Evolutionary conservation across 169 alveolate species (phyloP).

Genomic region (Pseudocohnilembus persalinus): DNA sequence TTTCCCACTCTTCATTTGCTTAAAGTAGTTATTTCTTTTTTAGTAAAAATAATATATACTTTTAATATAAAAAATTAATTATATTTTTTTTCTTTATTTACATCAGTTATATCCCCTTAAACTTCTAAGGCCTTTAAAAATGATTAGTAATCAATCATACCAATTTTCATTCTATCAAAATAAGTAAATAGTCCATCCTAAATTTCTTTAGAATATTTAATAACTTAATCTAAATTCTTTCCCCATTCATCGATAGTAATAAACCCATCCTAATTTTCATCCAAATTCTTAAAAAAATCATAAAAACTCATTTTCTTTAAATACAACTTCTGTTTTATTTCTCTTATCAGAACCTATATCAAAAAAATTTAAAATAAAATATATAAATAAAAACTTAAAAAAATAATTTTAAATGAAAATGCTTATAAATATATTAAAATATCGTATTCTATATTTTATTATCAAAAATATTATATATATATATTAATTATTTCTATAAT

Average conservation of each 20-base stretch:
- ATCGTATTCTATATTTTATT: too few relatives aligned
- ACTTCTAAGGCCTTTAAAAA: constrained; percentile 45
- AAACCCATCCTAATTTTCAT: constrained; percentile 52
- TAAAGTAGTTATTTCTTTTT: not conserved
- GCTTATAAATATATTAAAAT: too few relatives aligned
- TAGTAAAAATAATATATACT: not conserved
- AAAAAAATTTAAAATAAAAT: too few relatives aligned
- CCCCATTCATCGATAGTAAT: constrained; percentile 34
- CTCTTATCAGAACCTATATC: not conserved
- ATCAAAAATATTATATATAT: too few relatives aligned
- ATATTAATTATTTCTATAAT: too few relatives aligned
- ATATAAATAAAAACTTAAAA: too few relatives aligned
- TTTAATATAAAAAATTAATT: not conserved
- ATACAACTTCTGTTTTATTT: constrained; percentile 26
- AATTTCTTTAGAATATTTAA: constrained; percentile 50
- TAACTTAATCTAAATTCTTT: constrained; percentile 56
- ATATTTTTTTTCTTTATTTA: not conserved
- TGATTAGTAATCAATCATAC: constrained; percentile 57
- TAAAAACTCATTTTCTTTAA: constrained; percentile 40
- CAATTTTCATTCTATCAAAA: constrained; percentile 65
- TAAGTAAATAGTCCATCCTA: constrained; percentile 60
- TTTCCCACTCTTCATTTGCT: constrained; percentile 53
- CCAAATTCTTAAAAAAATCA: constrained; percentile 47
- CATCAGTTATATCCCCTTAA: constrained; percentile 17
- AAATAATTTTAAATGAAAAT: too few relatives aligned